A percentile compares a stretch with the other conserved stretches of the same genome.
phyloP scores from a whole-genome alignment of 2,329 filamentous ascomycete genomes.

The Sphaerulina vaccinii region DNA sequence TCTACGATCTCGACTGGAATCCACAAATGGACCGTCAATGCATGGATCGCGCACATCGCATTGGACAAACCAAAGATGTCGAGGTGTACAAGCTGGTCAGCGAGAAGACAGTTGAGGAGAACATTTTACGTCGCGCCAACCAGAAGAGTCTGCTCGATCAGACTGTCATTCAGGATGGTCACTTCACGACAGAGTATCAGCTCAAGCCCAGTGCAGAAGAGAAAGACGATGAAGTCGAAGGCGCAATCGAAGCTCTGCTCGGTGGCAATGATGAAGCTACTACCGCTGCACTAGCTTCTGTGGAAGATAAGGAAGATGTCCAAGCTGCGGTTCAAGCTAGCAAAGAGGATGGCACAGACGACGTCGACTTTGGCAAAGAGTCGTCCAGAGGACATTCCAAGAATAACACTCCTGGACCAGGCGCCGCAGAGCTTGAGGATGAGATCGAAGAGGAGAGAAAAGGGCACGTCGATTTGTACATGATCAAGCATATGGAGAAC shows the following conservation, averaged over 20 bases:
- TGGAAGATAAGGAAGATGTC: constrained; percentile 90
- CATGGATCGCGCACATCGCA: constrained; percentile 94
- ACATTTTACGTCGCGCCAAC: constrained; percentile 92
- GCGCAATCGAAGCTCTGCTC: constrained; percentile 82
- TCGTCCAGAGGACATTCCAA: constrained; percentile 46
- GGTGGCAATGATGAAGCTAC: constrained; percentile 62
- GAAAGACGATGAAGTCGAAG: constrained; percentile 66
- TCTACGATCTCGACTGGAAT: constrained; percentile 99
- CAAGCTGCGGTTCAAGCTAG: constrained; percentile 82
- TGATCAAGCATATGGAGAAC: constrained; percentile 38
- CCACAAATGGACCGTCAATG: constrained; percentile 99
- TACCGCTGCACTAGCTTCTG: constrained; percentile 76
- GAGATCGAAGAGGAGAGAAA: constrained; percentile 55
- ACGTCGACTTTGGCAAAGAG: constrained; percentile 71
- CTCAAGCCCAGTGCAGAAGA: constrained; percentile 41
- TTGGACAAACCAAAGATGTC: constrained; percentile 94
- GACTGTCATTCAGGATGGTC: constrained; percentile 95
- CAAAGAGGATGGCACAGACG: constrained; percentile 80
- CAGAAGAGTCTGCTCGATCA: constrained; percentile 98
- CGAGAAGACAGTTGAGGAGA: constrained; percentile 84
- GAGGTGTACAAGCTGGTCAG: constrained; percentile 78
- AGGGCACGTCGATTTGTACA: constrained; percentile 67
- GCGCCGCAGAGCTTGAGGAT: constrained; percentile 41
- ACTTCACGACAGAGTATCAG: constrained; percentile 89
- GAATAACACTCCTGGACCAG: constrained; percentile 38